A percentile compares a stretch with the other conserved stretches of the same genome.
Conservation (phyloP, 371 early-diverging fungal species). For the Globomyces sp. region DNA sequence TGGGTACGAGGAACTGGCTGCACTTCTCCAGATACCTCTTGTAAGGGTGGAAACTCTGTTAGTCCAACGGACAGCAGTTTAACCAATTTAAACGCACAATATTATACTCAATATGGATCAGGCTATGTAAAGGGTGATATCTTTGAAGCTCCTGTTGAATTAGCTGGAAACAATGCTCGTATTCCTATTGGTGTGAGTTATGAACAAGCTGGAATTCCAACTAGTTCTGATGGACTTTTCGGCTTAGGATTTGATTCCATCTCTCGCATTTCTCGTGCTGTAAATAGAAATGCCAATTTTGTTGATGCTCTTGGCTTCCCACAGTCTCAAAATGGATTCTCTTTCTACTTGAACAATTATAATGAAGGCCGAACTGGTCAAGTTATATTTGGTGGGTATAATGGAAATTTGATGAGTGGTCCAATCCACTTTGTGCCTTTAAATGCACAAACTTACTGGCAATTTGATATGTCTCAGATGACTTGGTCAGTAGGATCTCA, state of each 20-base stretch:
- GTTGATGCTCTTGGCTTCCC: slow-evolving; percentile 20
- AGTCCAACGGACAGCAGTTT: slow-evolving; percentile 12
- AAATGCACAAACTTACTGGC: slow-evolving; percentile 31
- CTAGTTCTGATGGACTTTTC: slow-evolving; percentile 27
- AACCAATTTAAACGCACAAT: slow-evolving; percentile 1
- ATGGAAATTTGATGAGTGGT: slow-evolving; percentile 54
- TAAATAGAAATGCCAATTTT: slow-evolving; percentile 17
- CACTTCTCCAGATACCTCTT: not conserved
- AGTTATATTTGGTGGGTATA: slow-evolving; percentile 60
- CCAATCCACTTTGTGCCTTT: slow-evolving; percentile 49
- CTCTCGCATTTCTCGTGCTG: slow-evolving; percentile 23
- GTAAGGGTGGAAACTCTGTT: not conserved
- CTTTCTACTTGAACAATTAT: slow-evolving; percentile 30
- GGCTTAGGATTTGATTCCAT: slow-evolving; percentile 28
- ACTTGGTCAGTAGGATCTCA: slow-evolving; percentile 9
- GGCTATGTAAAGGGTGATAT: slow-evolving; percentile 30
- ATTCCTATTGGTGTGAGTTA: slow-evolving; percentile 29
- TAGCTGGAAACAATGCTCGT: slow-evolving; percentile 21
- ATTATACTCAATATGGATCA: slow-evolving; percentile 26
- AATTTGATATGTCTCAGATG: slow-evolving; percentile 17
- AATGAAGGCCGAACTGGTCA: slow-evolving; percentile 43
- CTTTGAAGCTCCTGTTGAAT: slow-evolving; percentile 27
- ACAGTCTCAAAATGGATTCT: slow-evolving; percentile 15
- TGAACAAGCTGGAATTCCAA: slow-evolving; percentile 25
- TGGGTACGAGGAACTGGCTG: slow-evolving; percentile 11